These are phyloP conservation scores for Ceratorhiza oryzae-sativae DNA, from an alignment of 1,284 basidiomycete species.

Conservation along the genomic window DNA sequence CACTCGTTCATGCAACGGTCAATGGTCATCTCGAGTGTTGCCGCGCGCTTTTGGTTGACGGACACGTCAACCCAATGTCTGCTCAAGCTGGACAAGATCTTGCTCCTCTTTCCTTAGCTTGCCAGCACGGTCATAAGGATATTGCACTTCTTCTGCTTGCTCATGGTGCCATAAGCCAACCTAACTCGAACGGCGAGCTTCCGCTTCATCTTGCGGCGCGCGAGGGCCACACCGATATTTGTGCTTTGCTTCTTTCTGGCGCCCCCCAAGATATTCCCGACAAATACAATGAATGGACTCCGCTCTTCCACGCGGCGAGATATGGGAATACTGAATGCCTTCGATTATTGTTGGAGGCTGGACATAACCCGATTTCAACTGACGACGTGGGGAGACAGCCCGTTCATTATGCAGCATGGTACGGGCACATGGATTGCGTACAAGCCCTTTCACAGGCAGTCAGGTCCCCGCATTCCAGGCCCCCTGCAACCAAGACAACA, in stretches of 20 bases:
- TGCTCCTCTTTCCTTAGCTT: conserved; percentile 89
- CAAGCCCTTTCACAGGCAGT: conserved; percentile 70
- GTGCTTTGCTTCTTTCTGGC: conserved; percentile 74
- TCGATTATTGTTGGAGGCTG: conserved; percentile 77
- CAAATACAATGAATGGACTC: conserved; percentile 99
- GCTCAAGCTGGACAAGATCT: conserved; percentile 70
- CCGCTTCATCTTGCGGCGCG: conserved; percentile 98
- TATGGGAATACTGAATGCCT: conserved; percentile 85
- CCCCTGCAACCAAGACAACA: conserved; percentile 12
- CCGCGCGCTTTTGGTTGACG: conserved; percentile 74
- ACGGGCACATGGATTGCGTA: conserved; percentile 86
- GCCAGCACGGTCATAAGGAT: conserved; percentile 86
- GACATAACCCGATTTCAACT: conserved; percentile 72
- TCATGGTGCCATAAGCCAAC: conserved; percentile 77
- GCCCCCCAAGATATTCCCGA: conserved; percentile 90
- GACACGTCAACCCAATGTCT: conserved; percentile 58
- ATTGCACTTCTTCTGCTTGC: conserved; percentile 82
- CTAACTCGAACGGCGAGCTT: conserved; percentile 94
- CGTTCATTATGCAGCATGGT: conserved; percentile 97
- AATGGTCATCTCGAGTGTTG: conserved; percentile 86
- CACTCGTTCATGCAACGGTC: conserved; percentile 91
- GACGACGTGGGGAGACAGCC: conserved; percentile 91
- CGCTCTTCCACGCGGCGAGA: conserved; percentile 93
- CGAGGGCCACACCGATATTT: conserved; percentile 87
- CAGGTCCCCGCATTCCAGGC: neutral